These are phyloP conservation scores for Apophysomyces elegans DNA, from an alignment of 371 early-diverging fungal species.

Conservation along the genomic window DNA sequence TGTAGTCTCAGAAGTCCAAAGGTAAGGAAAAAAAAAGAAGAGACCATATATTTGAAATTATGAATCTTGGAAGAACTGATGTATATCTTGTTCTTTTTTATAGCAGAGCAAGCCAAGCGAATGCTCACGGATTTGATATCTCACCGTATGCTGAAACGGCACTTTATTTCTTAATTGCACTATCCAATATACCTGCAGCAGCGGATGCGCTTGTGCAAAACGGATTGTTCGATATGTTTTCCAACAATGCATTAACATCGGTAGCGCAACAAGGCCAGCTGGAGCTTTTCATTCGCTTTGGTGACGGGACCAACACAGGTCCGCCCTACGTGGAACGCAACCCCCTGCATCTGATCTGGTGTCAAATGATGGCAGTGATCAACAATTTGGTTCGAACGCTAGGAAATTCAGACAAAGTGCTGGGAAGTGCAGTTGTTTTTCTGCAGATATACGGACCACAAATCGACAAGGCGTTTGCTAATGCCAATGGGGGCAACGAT, in stretches of 20 bases:
- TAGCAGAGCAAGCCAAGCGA: constrained; percentile 4
- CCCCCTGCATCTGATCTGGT: constrained; percentile 48
- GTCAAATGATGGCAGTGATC: constrained; percentile 41
- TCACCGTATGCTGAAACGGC: constrained; percentile 50
- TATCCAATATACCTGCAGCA: constrained; percentile 39
- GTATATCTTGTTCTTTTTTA: neutral
- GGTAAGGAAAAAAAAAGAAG: constrained; percentile 22
- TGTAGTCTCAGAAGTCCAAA: constrained; percentile 40
- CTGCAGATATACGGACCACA: constrained; percentile 47
- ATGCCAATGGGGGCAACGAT: constrained; percentile 33
- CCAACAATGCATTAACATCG: constrained; percentile 39
- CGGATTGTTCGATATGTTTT: constrained; percentile 33
- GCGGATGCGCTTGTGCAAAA: constrained; percentile 31
- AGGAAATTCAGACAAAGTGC: constrained; percentile 22
- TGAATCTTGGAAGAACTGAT: neutral
- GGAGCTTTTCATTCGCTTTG: constrained; percentile 43
- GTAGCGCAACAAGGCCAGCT: constrained; percentile 32
- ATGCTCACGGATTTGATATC: constrained; percentile 26
- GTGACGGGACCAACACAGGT: constrained; percentile 15
- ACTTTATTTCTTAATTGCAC: constrained; percentile 37
- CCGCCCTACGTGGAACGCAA: constrained; percentile 32
- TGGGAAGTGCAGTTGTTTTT: constrained; percentile 26
- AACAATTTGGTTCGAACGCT: constrained; percentile 34
- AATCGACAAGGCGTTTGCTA: constrained; percentile 36
- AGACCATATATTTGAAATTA: neutral